phyloP scores from a whole-genome alignment of 805 yeast species.

The Schwanniomyces occidentalis region DNA sequence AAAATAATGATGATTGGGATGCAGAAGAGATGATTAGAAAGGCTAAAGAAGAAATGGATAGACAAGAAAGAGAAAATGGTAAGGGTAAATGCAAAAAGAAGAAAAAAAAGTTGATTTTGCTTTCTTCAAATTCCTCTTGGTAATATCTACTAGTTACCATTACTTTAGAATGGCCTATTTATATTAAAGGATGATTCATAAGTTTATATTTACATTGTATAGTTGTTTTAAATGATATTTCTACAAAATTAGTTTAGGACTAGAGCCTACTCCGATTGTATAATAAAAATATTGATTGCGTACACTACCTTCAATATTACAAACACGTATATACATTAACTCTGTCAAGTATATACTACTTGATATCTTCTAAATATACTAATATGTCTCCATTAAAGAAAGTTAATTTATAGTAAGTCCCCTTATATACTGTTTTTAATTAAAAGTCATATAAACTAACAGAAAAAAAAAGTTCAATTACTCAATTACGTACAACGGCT shows the following conservation, averaged over 20 bases:
- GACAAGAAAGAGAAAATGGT: conserved; percentile 17
- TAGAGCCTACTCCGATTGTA: too few relatives aligned
- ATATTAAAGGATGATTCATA: too few relatives aligned
- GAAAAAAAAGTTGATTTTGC: conserved; percentile 40
- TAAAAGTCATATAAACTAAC: conserved; percentile 1
- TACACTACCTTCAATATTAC: conserved; percentile 1
- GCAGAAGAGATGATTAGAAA: conserved; percentile 52
- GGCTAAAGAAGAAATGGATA: conserved; percentile 49
- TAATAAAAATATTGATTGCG: background rate
- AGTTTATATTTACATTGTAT: too few relatives aligned
- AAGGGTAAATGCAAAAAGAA: conserved; percentile 39
- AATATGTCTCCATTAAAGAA: conserved; percentile 19
- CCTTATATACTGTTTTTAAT: background rate
- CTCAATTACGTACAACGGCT: conserved; percentile 47
- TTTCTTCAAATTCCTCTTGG: conserved; percentile 22
- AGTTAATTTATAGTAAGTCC: conserved; percentile 25
- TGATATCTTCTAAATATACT: background rate
- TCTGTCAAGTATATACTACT: background rate
- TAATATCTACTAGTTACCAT: too few relatives aligned
- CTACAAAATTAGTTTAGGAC: too few relatives aligned
- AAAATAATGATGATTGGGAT: conserved; percentile 47
- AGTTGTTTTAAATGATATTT: too few relatives aligned
- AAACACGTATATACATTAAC: conserved; percentile 1
- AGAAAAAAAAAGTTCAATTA: conserved; percentile 36
- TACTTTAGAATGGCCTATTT: too few relatives aligned